Conservation (phyloP, 495 filamentous ascomycete genomes). For the Physcia stellaris region DNA sequence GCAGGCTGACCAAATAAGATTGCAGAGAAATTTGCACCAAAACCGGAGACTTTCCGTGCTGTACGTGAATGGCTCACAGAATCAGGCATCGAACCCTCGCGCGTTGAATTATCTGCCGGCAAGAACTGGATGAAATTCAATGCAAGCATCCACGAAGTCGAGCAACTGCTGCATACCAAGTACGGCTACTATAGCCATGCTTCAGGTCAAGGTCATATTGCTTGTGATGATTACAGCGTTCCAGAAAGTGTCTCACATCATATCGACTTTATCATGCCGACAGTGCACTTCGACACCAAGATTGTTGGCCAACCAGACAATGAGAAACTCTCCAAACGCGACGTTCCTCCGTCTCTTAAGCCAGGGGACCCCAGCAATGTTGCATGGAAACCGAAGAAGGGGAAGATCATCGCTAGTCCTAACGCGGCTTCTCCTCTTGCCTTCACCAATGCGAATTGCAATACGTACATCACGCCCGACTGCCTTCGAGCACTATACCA, state of each 20-base stretch:
- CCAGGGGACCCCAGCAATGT: slow-evolving; percentile 1
- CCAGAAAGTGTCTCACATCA: slow-evolving; percentile 15
- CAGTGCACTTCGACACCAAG: slow-evolving; percentile 18
- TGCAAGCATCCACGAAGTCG: slow-evolving; percentile 26
- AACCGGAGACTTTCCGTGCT: slow-evolving; percentile 12
- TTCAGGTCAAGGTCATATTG: slow-evolving; percentile 10
- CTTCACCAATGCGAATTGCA: slow-evolving; percentile 6
- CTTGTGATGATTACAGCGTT: slow-evolving; percentile 19
- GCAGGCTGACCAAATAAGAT: slow-evolving; percentile 4
- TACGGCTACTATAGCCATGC: slow-evolving; percentile 32
- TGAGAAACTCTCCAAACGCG: neutral
- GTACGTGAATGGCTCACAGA: slow-evolving; percentile 26
- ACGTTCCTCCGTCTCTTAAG: neutral
- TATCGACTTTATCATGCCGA: slow-evolving; percentile 22
- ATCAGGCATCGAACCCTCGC: slow-evolving; percentile 21
- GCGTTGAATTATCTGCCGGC: slow-evolving; percentile 18
- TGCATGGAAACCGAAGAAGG: slow-evolving; percentile 2
- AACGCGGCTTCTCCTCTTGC: neutral
- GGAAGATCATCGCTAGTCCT: slow-evolving; percentile 3
- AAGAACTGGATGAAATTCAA: slow-evolving; percentile 27
- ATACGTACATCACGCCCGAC: slow-evolving; percentile 11
- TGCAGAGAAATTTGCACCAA: slow-evolving; percentile 23
- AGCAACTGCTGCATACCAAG: slow-evolving; percentile 32
- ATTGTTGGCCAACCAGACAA: neutral
- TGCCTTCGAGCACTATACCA: slow-evolving; percentile 16